A percentile compares a stretch with the other conserved stretches of the same genome.
Conservation (phyloP, 805 yeast species). For the Metschnikowia sp. region DNA sequence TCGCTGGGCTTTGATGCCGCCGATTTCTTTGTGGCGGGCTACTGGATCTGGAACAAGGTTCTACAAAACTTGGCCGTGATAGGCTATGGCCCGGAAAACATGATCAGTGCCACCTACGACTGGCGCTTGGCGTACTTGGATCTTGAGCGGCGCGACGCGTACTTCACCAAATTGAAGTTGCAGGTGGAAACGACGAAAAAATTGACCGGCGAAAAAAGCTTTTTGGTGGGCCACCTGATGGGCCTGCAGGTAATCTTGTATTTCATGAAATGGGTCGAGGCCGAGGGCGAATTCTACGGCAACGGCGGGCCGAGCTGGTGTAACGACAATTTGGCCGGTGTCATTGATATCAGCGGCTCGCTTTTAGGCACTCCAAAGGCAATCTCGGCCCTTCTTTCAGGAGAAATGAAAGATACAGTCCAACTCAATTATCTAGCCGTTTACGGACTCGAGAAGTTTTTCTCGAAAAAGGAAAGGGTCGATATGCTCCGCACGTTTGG, state of each 20-base stretch:
- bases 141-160: constrained; percentile 81
- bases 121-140: constrained; percentile 93
- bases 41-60: constrained; percentile 98
- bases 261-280: constrained; percentile 96
- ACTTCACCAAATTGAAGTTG: constrained; percentile 71
- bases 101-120: constrained; percentile 91
- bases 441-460: constrained; percentile 90
- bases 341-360: constrained; percentile 88
- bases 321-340: constrained; percentile 74
- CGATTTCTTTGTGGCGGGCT: constrained; percentile 94
- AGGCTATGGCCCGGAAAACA: constrained; percentile 88
- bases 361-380: constrained; percentile 92
- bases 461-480: constrained; percentile 82
- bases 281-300: constrained; percentile 73
- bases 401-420: constrained; percentile 97
- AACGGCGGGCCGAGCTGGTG: constrained; percentile 93
- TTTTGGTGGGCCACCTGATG: constrained; percentile 93
- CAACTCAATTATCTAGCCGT: constrained; percentile 90
- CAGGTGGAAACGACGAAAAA: constrained; percentile 62
- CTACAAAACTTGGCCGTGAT: constrained; percentile 91
- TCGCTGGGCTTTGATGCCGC: constrained; percentile 97
- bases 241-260: constrained; percentile 87
- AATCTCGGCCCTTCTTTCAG: constrained; percentile 86
- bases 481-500: constrained; percentile 85
- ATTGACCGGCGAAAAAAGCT: constrained; percentile 60